Percentiles rank a stretch among this genome's conserved stretches.
These are phyloP conservation scores for Thymus quinquecostatus DNA, from an alignment of 257 asterid species.

Conservation along the genomic window DNA sequence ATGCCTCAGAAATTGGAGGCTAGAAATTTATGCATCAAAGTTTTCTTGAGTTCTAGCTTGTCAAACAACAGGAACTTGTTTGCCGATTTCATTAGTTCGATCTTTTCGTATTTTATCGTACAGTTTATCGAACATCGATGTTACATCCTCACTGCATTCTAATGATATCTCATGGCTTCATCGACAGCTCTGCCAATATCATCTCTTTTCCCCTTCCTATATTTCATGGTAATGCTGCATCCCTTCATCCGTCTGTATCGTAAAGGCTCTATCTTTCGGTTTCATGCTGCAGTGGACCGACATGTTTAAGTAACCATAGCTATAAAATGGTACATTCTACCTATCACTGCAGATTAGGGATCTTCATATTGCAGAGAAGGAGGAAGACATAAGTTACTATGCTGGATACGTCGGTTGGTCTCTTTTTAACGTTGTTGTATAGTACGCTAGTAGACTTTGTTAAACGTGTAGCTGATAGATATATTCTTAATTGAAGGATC, in stretches of 20 bases:
- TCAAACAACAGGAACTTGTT: no score
- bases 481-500: constrained; percentile 54
- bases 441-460: not conserved
- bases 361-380: constrained; percentile 58
- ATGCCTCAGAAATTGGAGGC: not conserved
- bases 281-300: no score
- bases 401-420: constrained; percentile 72
- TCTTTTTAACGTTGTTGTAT: not conserved
- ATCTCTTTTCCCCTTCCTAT: constrained; percentile 76
- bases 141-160: constrained; percentile 21
- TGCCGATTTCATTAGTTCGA: constrained; percentile 10
- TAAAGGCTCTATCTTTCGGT: no score
- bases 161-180: constrained; percentile 35
- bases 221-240: constrained; percentile 61
- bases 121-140: not conserved
- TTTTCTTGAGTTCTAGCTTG: no score
- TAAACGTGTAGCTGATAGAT: not conserved
- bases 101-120: not conserved
- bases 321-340: not conserved
- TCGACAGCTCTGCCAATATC: constrained; percentile 73
- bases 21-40: constrained; percentile 8
- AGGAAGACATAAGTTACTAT: constrained; percentile 71
- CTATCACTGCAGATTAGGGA: constrained; percentile 48
- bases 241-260: not conserved
- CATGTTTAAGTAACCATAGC: no score